Base-by-base conservation (phyloP, 2,329 filamentous ascomycete species). In the Clonostachys sp. region DNA sequence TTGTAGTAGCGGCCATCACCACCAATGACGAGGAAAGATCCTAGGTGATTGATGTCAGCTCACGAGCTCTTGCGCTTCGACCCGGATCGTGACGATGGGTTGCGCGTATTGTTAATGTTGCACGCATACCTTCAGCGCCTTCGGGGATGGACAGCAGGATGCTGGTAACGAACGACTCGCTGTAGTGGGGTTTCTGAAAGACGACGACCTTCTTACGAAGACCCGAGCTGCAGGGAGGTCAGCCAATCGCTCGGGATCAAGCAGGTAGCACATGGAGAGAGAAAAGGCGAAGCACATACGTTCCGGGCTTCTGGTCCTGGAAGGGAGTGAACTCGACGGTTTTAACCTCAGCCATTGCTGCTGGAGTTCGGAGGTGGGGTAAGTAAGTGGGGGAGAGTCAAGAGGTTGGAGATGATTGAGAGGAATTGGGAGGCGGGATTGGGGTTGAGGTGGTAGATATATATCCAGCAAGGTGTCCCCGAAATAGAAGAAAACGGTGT, bases 141-240 rank as follows among this genome's bases (percentile, higher is more conserved):
- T 99, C 94, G 34, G 94, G 94, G 61, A 99, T 99, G 45, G 94
- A 96, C 52, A 95, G 83, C 57, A 99, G 82, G 66, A 96, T 96
- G 70, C 90, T 92, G 55, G 92, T 80, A 57, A 99, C 82, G 68
- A 99, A 99, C 45, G 92, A 84, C 74, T 99, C 94, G 71, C 89
- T 91, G 80, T 99, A 99, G 74, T 99, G 82, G 51, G 85, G 78
- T 72, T 96, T 79, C 71, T 99, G 90, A 79, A 99, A 99, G 66
- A 96, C 89, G 63, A 89, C 91, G 74, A 97, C 94, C 83, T 95
- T 97, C 76, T 99, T 99, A 55, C 94, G 91, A 70, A 99, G 90
- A 70, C 94, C 94, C 57, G 94, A 99, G 58, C 92, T 97, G 62
- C 49, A 52, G 10, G 36, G 8, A 40, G 20, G 52, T 56, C 43